Base-by-base conservation (phyloP, 768 basidiomycete genomes). In the Hericium rajendrae region DNA sequence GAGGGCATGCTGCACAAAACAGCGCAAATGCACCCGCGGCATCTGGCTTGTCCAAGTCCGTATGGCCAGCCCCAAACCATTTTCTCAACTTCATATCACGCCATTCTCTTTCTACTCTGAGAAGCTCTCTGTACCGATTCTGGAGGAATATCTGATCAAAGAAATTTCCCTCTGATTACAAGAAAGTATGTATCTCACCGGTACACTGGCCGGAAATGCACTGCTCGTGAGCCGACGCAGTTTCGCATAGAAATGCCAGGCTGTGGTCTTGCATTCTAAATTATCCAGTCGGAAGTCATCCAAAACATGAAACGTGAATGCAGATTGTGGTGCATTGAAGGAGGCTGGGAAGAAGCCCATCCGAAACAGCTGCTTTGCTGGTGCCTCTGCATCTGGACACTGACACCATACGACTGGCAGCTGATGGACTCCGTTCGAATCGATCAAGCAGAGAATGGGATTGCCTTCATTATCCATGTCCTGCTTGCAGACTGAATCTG, bases 341-440 rank as follows among this genome's bases (percentile, higher is more conserved):
- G 54, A 43, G 12, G 54, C 54, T 9, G 26, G 54, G 37, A 55
- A 55, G 43, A 55, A 41, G 16, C 55, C 43, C 22, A 38, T 16
- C 38, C 6, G 10, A n/a, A 37, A 38, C 55, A 55, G 6, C 22
- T 50, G 48, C n/a, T 6, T 24, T 6, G 13, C 13, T 16, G 13
- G 9, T 18, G 48, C 2, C 48, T 22, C 32, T 22, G 46, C 46
- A 6, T 50, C 18, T 20, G 18, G 55, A 24, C 48, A 56, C 37
- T 24, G 13, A 22, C 55, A 56, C 46, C 43, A 38, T 2, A n/a
- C 39, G 48, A 57, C 40, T 8, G 18, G 39, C 24, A 57, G 37
- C 22, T 51, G 24, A 37, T 57, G 56, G 24, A 57, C 24, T 18
- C 56, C 48, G 12, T 32, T 48, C 6, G 46, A n/a, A 56, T 56